Evolutionary conservation across 163 green algal species (phyloP), one percentile per base, ranked within the genome.

Genomic region (Scenedesmus sp.): DNA sequence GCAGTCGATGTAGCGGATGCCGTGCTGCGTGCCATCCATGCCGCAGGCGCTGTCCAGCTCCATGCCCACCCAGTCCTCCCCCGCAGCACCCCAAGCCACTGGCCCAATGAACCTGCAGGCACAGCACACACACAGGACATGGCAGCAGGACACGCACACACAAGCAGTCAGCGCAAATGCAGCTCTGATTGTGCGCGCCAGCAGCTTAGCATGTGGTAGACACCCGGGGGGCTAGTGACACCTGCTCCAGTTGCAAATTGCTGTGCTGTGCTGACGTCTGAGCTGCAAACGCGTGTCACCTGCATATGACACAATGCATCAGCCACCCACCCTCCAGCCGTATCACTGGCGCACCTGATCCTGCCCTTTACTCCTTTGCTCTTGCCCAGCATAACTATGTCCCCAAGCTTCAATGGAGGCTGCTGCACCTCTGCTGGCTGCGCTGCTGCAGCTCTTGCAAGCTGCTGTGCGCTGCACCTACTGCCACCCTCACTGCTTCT

Each of bases 1-100:
- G 30, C 53, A 79, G 30, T 80, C 46, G 46, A 93, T 87, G 87
- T 93, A 93, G 0, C 35, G 81, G 87, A 93, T 88, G 53, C 91
- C 91, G 1, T 88, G 61, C 43, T 86, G 68, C 7, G 26, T 81
- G 73, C 82, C 87, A 16, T 72, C 30, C 24, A 78, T 68, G n/a
- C 91, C 91, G 30, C 81, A 59, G 18, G 87, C 51, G 3, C 43
- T 33, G 15, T 93, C 91, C 12, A 93, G 87, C 72, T 92, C 68
- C 43, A 93, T 65, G 73, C 91, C 91, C 13, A 92, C 91, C 61
- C 83, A 90, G 81, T 89, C 70, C 20, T 85, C 43, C 6, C 83
- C 87, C 61, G 82, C 37, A 30, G 35, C n/a, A 44, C 73, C 85
- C 68, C 85, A 93, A 9, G 82, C 87, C 40, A 92, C 88, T 33